Percentiles rank a stretch among this genome's conserved stretches.
These are phyloP conservation scores for Podaxis sp. DNA, from an alignment of 768 basidiomycete species.

Conservation along the genomic window DNA sequence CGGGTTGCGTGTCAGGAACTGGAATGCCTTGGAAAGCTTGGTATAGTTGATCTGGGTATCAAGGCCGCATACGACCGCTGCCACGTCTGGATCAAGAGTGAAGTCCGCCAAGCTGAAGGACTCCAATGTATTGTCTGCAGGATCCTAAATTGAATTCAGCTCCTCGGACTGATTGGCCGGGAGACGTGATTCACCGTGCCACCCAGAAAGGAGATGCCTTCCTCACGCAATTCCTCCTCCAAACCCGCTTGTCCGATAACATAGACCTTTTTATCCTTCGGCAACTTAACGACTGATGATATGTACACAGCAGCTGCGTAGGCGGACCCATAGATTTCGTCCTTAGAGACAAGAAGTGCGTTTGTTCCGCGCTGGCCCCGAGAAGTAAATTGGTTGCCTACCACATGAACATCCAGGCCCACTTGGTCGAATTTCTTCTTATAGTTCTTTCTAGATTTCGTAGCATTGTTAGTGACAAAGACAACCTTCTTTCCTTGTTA, in stretches of 20 bases:
- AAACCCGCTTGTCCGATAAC: slow-evolving; percentile 90
- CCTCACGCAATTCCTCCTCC: slow-evolving; percentile 88
- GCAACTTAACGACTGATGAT: slow-evolving; percentile 84
- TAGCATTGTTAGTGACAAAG: slow-evolving; percentile 98
- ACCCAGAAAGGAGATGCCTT: slow-evolving; percentile 76
- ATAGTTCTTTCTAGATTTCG: slow-evolving; percentile 84
- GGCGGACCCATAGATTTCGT: slow-evolving; percentile 96
- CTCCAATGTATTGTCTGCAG: slow-evolving; percentile 72
- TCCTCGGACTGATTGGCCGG: slow-evolving; percentile 2
- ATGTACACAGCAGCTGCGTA: slow-evolving; percentile 71
- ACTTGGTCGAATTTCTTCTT: slow-evolving; percentile 90
- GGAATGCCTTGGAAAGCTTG: slow-evolving; percentile 89
- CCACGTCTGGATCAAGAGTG: slow-evolving; percentile 70
- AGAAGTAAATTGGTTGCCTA: slow-evolving; percentile 35
- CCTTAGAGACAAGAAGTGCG: slow-evolving; percentile 40
- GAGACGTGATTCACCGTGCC: slow-evolving; percentile 58
- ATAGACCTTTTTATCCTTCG: slow-evolving; percentile 90
- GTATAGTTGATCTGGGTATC: slow-evolving; percentile 89
- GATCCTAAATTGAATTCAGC: slow-evolving; percentile 50
- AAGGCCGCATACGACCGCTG: slow-evolving; percentile 93
- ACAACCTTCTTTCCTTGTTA: slow-evolving; percentile 72
- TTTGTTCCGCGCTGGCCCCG: neutral
- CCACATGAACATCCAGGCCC: slow-evolving; percentile 79
- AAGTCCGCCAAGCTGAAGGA: slow-evolving; percentile 68
- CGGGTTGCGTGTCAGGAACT: slow-evolving; percentile 79